A percentile compares a stretch with the other conserved stretches of the same genome.
Evolutionary conservation across 768 basidiomycete species (phyloP).

Genomic region (Antrodiella citrinella): DNA sequence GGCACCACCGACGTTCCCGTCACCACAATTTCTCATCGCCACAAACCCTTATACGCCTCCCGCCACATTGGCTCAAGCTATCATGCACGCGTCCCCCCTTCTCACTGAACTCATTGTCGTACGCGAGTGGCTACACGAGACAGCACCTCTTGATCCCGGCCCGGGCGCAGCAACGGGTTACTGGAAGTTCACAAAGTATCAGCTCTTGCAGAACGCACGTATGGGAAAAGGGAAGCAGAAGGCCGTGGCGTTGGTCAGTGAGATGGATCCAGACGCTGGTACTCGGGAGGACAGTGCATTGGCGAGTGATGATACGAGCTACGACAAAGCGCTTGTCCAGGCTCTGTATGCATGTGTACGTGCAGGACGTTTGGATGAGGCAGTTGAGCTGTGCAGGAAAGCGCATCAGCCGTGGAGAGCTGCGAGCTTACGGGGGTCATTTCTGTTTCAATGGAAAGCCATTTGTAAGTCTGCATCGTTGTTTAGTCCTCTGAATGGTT

Average conservation of each 20-base stretch:
- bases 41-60: slow-evolving; percentile 82
- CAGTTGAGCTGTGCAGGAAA: slow-evolving; percentile 71
- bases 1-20: slow-evolving; percentile 35
- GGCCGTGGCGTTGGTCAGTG: slow-evolving; percentile 45
- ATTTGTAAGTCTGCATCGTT: slow-evolving; percentile 41
- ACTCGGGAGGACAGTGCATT: slow-evolving; percentile 49
- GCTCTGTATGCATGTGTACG: slow-evolving; percentile 77
- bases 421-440: slow-evolving; percentile 78
- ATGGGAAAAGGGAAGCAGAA: slow-evolving; percentile 33
- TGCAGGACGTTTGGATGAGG: slow-evolving; percentile 79
- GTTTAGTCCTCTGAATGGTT: too few relatives aligned
- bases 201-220: slow-evolving; percentile 54
- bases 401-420: slow-evolving; percentile 91
- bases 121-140: slow-evolving; percentile 85
- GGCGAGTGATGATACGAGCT: slow-evolving; percentile 77
- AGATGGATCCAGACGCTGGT: slow-evolving; percentile 79
- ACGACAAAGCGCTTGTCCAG: slow-evolving; percentile 71
- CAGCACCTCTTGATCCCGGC: slow-evolving; percentile 51
- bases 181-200: slow-evolving; percentile 76
- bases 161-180: slow-evolving; percentile 78
- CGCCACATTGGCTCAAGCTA: slow-evolving; percentile 62
- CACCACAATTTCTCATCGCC: slow-evolving; percentile 47
- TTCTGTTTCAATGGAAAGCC: slow-evolving; percentile 67
- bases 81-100: slow-evolving; percentile 58
- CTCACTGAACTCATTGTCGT: slow-evolving; percentile 73